Evolutionary conservation across 2,329 filamentous ascomycete species (phyloP).

Genomic region (Macrophomina pseudophaseolina): DNA sequence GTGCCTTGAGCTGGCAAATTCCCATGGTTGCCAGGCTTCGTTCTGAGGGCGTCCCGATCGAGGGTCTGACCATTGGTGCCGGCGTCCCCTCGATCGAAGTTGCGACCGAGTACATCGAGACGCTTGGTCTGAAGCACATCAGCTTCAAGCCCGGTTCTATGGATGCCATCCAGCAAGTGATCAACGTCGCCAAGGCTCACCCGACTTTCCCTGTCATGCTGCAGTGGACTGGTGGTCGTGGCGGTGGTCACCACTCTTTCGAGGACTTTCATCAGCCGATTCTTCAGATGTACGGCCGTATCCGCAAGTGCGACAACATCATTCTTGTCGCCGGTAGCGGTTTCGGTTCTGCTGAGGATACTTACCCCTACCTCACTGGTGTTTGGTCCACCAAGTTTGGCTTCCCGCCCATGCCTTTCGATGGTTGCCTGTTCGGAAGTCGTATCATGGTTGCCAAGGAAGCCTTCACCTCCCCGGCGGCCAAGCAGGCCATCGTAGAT

Average conservation of each 20-base stretch:
- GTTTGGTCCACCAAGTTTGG: slow-evolving; percentile 51
- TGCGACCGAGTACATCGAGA: slow-evolving; percentile 60
- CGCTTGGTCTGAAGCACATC: slow-evolving; percentile 58
- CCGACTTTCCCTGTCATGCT: slow-evolving; percentile 52
- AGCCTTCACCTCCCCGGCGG: slow-evolving; percentile 49
- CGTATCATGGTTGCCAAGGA: slow-evolving; percentile 56
- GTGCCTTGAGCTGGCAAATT: slow-evolving; percentile 60
- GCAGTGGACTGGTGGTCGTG: slow-evolving; percentile 58
- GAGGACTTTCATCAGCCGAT: slow-evolving; percentile 58
- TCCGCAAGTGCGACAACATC: slow-evolving; percentile 53
- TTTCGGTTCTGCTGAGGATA: slow-evolving; percentile 54
- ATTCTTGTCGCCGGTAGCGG: slow-evolving; percentile 55
- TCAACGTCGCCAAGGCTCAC: slow-evolving; percentile 55
- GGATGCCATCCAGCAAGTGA: slow-evolving; percentile 52
- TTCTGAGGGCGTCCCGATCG: slow-evolving; percentile 53
- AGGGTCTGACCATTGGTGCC: slow-evolving; percentile 55
- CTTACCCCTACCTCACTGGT: slow-evolving; percentile 55
- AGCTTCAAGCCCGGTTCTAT: slow-evolving; percentile 55
- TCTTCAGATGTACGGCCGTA: slow-evolving; percentile 51
- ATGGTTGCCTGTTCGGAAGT: slow-evolving; percentile 54
- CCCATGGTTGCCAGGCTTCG: slow-evolving; percentile 55
- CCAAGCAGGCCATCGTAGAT: slow-evolving; percentile 53
- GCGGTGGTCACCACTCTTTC: slow-evolving; percentile 56
- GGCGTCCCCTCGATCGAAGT: slow-evolving; percentile 56
- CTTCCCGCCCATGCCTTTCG: slow-evolving; percentile 54